These are phyloP conservation scores for Penicillium daleae DNA, from an alignment of 495 filamentous ascomycete species.

Conservation along the genomic window DNA sequence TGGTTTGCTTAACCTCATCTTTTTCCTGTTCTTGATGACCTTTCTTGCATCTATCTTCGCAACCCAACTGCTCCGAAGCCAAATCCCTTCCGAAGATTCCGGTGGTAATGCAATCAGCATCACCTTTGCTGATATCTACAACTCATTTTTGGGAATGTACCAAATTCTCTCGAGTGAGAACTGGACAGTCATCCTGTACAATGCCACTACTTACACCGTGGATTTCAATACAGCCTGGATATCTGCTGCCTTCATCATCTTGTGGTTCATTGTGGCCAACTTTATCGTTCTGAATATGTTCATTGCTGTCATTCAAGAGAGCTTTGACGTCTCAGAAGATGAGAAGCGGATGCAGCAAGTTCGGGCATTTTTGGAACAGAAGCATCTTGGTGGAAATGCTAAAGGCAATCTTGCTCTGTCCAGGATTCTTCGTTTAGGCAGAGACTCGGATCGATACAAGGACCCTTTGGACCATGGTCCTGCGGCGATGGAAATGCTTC, in stretches of 20 bases:
- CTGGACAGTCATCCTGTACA: conserved; percentile 90
- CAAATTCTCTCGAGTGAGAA: conserved; percentile 96
- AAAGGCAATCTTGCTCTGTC: conserved; percentile 80
- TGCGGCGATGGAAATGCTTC: conserved; percentile 88
- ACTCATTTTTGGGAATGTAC: conserved; percentile 97
- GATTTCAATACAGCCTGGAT: conserved; percentile 81
- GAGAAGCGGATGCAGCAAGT: conserved; percentile 97
- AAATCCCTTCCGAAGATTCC: conserved; percentile 66
- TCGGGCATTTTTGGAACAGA: conserved; percentile 87
- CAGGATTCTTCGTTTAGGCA: conserved; percentile 82
- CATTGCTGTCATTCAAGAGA: conserved; percentile 99
- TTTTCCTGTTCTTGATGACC: conserved; percentile 95
- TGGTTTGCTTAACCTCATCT: conserved; percentile 90
- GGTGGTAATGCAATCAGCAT: conserved; percentile 61
- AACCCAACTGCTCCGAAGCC: conserved; percentile 87
- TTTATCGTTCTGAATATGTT: conserved; percentile 99
- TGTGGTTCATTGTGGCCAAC: conserved; percentile 94
- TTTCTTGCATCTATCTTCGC: conserved; percentile 94
- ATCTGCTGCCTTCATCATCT: conserved; percentile 85
- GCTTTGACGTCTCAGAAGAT: conserved; percentile 99
- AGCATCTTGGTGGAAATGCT: conserved; percentile 70
- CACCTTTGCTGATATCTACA: conserved; percentile 89
- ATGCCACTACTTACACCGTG: conserved; percentile 68
- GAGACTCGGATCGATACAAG: conserved; percentile 61
- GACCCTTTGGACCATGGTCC: conserved; percentile 89